phyloP scores from a whole-genome alignment of 2,329 filamentous ascomycete genomes.

The Microdochium nivale region DNA sequence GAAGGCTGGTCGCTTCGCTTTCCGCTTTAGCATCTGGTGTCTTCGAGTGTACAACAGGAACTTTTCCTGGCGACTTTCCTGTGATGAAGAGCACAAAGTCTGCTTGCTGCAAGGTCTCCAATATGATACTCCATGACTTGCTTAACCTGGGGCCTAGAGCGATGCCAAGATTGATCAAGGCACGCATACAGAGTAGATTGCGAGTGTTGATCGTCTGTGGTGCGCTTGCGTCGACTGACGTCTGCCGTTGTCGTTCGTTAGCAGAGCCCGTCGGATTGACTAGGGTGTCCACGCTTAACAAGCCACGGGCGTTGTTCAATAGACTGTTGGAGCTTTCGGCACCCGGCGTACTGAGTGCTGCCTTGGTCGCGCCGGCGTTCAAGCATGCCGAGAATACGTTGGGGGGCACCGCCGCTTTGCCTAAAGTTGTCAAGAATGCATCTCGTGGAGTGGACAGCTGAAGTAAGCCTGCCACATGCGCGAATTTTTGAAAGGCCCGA shows the following conservation, averaged over 20 bases:
- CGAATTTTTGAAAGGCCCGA: constrained; percentile 87
- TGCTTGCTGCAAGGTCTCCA: constrained; percentile 87
- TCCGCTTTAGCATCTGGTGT: constrained; percentile 39
- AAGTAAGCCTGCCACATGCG: constrained; percentile 85
- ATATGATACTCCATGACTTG: constrained; percentile 78
- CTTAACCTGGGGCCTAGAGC: constrained; percentile 83
- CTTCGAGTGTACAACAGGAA: constrained; percentile 34
- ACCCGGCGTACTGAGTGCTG: constrained; percentile 32
- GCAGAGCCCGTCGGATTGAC: constrained; percentile 48
- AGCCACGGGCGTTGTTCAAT: constrained; percentile 60
- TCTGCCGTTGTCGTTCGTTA: constrained; percentile 50
- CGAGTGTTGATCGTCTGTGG: constrained; percentile 64
- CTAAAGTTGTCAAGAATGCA: constrained; percentile 87
- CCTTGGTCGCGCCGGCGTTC: constrained; percentile 35
- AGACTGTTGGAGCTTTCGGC: constrained; percentile 48
- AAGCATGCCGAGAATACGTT: constrained; percentile 59
- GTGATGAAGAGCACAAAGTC: constrained; percentile 73
- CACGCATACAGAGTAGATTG: constrained; percentile 83
- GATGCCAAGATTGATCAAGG: constrained; percentile 90
- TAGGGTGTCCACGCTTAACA: constrained; percentile 66
- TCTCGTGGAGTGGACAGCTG: constrained; percentile 80
- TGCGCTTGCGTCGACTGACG: constrained; percentile 45
- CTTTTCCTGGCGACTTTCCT: constrained; percentile 43
- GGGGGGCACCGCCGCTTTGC: constrained; percentile 85
- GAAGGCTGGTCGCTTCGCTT: constrained; percentile 39